A percentile compares a stretch with the other conserved stretches of the same genome.
These are phyloP conservation scores for Halteria grandinella DNA, from an alignment of 73 alveolate genomes.

Conservation along the genomic window DNA sequence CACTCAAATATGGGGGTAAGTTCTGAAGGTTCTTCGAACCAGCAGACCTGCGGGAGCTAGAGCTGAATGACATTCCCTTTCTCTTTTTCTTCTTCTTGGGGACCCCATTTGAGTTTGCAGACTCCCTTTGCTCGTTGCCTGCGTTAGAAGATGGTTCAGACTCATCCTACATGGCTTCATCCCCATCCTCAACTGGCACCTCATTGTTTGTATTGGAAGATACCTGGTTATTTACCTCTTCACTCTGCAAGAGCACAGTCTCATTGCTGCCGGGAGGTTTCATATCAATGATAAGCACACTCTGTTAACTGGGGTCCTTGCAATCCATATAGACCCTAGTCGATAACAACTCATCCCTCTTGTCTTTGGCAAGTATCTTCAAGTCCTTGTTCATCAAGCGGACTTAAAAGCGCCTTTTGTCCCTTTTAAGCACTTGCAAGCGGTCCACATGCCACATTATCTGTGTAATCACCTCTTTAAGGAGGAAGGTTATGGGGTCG, in stretches of 20 bases:
- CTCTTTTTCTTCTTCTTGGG: neutral
- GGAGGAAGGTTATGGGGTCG: too few species aligned
- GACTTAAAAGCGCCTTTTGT: constrained; percentile 7
- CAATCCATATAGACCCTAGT: neutral
- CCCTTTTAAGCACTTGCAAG: constrained; percentile 23
- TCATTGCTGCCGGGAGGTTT: neutral
- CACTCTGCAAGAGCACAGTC: neutral
- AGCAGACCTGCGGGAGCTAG: neutral
- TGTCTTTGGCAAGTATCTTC: constrained; percentile 25
- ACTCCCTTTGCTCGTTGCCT: neutral
- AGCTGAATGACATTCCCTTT: neutral
- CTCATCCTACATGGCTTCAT: neutral
- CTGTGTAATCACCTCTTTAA: neutral
- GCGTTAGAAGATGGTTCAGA: neutral
- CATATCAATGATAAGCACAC: neutral
- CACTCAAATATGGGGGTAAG: constrained; percentile 41
- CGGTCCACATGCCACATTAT: neutral
- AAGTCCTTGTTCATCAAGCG: neutral
- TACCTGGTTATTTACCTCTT: neutral
- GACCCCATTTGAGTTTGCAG: neutral
- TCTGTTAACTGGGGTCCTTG: neutral
- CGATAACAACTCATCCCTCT: constrained; percentile 7
- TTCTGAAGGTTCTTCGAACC: constrained; percentile 5
- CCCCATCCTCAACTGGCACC: neutral
- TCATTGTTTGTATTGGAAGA: neutral